These are phyloP conservation scores for Friedmanniomyces endolithicus DNA, from an alignment of 495 filamentous ascomycete species.

Conservation along the genomic window DNA sequence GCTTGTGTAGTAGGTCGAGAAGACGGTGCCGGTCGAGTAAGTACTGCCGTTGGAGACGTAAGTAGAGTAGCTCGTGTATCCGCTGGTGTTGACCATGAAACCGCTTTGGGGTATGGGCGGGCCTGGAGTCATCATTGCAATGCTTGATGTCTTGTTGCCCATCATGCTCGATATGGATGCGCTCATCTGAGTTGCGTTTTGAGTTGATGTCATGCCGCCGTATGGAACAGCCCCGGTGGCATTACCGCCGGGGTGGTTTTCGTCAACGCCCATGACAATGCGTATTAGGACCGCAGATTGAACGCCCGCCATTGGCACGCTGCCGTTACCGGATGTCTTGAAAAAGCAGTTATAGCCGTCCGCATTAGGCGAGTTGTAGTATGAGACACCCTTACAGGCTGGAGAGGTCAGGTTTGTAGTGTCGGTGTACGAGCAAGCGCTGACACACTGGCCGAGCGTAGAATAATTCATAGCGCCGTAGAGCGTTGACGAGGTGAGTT, in stretches of 20 bases:
- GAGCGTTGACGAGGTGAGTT: slow-evolving; percentile 6
- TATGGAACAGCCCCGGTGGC: slow-evolving; percentile 8
- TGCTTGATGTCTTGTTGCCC: slow-evolving; percentile 11
- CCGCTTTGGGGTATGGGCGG: slow-evolving; percentile 1
- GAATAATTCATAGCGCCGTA: slow-evolving; percentile 7
- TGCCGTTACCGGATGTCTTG: slow-evolving; percentile 9
- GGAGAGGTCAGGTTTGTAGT: slow-evolving; percentile 4
- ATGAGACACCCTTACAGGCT: slow-evolving; percentile 16
- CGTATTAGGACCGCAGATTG: slow-evolving; percentile 9
- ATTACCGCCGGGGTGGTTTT: not conserved
- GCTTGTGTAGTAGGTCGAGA: not conserved
- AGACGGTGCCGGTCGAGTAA: slow-evolving; percentile 13
- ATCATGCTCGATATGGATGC: slow-evolving; percentile 5
- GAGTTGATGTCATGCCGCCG: not conserved
- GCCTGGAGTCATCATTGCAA: slow-evolving; percentile 15
- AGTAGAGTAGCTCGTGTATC: slow-evolving; percentile 4
- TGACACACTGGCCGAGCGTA: slow-evolving; percentile 7
- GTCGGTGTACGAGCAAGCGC: slow-evolving; percentile 13
- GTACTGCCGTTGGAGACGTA: slow-evolving; percentile 9
- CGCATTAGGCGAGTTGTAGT: not conserved
- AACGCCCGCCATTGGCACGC: slow-evolving; percentile 3
- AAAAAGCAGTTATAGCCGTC: slow-evolving; percentile 16
- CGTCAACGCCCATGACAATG: slow-evolving; percentile 1
- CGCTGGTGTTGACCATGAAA: slow-evolving; percentile 3
- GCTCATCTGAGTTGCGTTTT: slow-evolving; percentile 4